Percentiles rank a stretch among this genome's conserved stretches.
phyloP scores from a whole-genome alignment of 2,329 filamentous ascomycete genomes.

The Colletotrichum destructivum region DNA sequence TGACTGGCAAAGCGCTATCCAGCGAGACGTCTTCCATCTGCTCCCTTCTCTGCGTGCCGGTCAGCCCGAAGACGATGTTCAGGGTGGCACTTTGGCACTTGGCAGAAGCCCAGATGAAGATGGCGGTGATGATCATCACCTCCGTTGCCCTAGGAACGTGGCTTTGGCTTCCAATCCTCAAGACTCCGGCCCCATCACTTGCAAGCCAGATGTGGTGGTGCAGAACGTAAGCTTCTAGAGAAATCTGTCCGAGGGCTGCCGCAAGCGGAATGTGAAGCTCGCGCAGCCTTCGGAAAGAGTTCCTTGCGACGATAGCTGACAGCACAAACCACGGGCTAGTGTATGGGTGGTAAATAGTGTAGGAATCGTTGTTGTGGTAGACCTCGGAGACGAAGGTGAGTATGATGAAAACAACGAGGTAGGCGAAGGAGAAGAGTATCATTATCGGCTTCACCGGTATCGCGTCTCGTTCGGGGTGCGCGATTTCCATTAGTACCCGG shows the following conservation, averaged over 20 bases:
- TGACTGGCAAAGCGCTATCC: conserved; percentile 17
- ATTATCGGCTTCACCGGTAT: conserved; percentile 40
- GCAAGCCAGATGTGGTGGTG: conserved; percentile 73
- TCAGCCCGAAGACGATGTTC: conserved; percentile 23
- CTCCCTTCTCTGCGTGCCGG: conserved; percentile 15
- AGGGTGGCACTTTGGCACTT: conserved; percentile 33
- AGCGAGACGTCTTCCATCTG: conserved; percentile 14
- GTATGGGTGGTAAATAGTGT: conserved; percentile 41
- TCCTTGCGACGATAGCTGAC: conserved; percentile 63
- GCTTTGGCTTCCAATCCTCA: conserved; percentile 50
- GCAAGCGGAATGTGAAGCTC: conserved; percentile 61
- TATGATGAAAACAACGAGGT: conserved; percentile 33
- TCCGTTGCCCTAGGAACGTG: conserved; percentile 32
- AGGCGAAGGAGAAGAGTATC: conserved; percentile 31
- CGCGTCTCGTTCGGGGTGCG: conserved; percentile 35
- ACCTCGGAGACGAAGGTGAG: conserved; percentile 32
- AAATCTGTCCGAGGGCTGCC: conserved; percentile 65
- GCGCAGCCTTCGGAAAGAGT: conserved; percentile 58
- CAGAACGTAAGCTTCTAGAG: conserved; percentile 69
- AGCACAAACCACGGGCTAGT: conserved; percentile 52
- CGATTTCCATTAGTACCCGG: conserved; percentile 28
- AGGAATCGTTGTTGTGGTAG: conserved; percentile 28
- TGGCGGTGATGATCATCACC: conserved; percentile 45
- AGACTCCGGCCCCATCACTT: conserved; percentile 65
- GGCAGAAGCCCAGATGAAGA: conserved; percentile 44